Conservation (phyloP, 2,329 filamentous ascomycete genomes). For the Xenoacremonium recifei region DNA sequence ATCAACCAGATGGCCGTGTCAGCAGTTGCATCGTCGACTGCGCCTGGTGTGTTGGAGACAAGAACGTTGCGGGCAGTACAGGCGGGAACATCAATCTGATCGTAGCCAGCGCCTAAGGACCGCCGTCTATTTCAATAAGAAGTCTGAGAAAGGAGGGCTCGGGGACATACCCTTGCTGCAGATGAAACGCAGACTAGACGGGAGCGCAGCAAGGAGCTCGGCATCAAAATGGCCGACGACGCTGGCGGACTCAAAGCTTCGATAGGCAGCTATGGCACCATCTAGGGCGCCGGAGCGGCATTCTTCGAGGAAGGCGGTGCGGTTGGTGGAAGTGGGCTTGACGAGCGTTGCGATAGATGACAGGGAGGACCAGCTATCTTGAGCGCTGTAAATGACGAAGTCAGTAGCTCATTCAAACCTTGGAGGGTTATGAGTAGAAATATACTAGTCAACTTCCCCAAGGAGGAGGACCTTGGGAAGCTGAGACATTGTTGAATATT, state of each 20-base stretch:
- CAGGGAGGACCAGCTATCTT: constrained; percentile 63
- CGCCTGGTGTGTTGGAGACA: constrained; percentile 79
- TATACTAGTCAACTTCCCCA: constrained; percentile 39
- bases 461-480: constrained; percentile 41
- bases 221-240: constrained; percentile 70
- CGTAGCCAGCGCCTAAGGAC: constrained; percentile 72
- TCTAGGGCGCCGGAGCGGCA: constrained; percentile 64
- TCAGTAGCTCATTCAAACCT: neutral
- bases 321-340: constrained; percentile 57
- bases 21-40: constrained; percentile 80
- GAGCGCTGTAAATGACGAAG: constrained; percentile 59
- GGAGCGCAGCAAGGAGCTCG: constrained; percentile 62
- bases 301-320: constrained; percentile 68
- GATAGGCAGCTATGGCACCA: constrained; percentile 63
- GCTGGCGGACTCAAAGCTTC: constrained; percentile 64
- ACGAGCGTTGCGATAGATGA: constrained; percentile 63
- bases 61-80: constrained; percentile 65
- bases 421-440: constrained; percentile 4
- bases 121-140: constrained; percentile 1
- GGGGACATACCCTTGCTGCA: constrained; percentile 56
- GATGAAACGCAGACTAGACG: constrained; percentile 54
- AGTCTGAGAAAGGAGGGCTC: neutral
- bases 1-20: constrained; percentile 80
- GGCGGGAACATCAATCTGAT: constrained; percentile 72
- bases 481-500: too few relatives aligned